Evolutionary conservation across 2,329 filamentous ascomycete genomes (phyloP).

Genomic region (Chrysosporium keratinophilum): DNA sequence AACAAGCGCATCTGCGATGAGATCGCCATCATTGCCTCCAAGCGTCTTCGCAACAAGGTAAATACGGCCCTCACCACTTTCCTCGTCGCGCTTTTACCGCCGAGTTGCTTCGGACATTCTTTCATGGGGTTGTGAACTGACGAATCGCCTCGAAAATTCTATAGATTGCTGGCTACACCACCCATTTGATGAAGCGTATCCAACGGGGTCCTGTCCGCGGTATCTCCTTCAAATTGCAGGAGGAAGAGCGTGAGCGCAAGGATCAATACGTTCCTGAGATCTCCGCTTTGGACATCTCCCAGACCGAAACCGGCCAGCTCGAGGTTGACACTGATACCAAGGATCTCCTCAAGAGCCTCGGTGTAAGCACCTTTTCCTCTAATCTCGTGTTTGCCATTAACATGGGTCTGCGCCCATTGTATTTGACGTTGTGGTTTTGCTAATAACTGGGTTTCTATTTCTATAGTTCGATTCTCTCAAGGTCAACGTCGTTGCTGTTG

Average conservation of each 20-base stretch:
- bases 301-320: conserved; percentile 84
- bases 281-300: conserved; percentile 94
- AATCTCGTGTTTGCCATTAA: neutral
- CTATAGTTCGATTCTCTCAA: conserved; percentile 87
- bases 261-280: conserved; percentile 99
- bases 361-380: conserved; percentile 56
- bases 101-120: neutral
- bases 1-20: conserved; percentile 99
- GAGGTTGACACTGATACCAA: conserved; percentile 97
- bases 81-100: neutral
- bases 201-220: conserved; percentile 97
- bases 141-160: neutral
- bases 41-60: conserved; percentile 99
- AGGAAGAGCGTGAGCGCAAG: conserved; percentile 99
- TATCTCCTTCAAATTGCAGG: conserved; percentile 99
- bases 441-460: neutral
- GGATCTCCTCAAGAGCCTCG: conserved; percentile 96
- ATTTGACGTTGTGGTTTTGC: neutral
- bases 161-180: conserved; percentile 96
- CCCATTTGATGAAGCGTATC: conserved; percentile 99
- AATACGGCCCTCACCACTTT: conserved; percentile 13
- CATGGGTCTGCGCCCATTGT: neutral
- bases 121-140: neutral
- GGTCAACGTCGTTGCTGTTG: conserved; percentile 86
- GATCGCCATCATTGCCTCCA: conserved; percentile 97